phyloP scores from a whole-genome alignment of 208 protist species.

The Leishmania martiniquensis region DNA sequence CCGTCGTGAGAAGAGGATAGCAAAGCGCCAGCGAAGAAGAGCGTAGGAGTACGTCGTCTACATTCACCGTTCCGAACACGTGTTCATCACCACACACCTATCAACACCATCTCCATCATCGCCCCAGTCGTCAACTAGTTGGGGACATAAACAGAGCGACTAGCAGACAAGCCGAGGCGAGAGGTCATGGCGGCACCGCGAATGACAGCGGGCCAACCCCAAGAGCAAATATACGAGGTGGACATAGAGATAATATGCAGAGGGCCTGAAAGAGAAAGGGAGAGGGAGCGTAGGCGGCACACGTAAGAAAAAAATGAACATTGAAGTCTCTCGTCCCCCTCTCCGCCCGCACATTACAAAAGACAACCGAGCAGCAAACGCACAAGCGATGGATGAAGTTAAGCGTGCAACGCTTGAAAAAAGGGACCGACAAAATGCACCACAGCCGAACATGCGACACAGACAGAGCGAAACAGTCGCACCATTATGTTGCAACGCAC shows the following conservation, averaged over 20 bases:
- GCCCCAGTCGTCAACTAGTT: background rate
- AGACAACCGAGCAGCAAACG: too few relatives aligned
- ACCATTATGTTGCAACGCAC: too few relatives aligned
- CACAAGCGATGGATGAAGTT: too few relatives aligned
- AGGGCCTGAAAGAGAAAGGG: background rate
- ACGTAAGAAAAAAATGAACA: too few relatives aligned
- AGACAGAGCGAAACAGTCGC: too few relatives aligned
- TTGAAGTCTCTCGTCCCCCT: too few relatives aligned
- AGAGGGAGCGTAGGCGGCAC: too few relatives aligned
- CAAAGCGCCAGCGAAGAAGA: background rate
- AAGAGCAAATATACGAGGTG: too few relatives aligned
- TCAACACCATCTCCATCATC: background rate
- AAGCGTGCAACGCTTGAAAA: too few relatives aligned
- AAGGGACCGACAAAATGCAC: too few relatives aligned
- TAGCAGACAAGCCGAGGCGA: background rate
- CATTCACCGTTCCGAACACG: background rate
- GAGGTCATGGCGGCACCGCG: background rate
- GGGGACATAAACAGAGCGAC: background rate
- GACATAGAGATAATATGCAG: background rate
- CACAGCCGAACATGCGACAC: too few relatives aligned
- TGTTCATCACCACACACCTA: background rate
- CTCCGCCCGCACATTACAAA: too few relatives aligned
- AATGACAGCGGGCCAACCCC: background rate
- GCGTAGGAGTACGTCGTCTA: background rate
- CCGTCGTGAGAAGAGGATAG: background rate